These are phyloP conservation scores for Rachicladosporium sp. DNA, from an alignment of 2,329 filamentous ascomycete genomes.

Conservation along the genomic window DNA sequence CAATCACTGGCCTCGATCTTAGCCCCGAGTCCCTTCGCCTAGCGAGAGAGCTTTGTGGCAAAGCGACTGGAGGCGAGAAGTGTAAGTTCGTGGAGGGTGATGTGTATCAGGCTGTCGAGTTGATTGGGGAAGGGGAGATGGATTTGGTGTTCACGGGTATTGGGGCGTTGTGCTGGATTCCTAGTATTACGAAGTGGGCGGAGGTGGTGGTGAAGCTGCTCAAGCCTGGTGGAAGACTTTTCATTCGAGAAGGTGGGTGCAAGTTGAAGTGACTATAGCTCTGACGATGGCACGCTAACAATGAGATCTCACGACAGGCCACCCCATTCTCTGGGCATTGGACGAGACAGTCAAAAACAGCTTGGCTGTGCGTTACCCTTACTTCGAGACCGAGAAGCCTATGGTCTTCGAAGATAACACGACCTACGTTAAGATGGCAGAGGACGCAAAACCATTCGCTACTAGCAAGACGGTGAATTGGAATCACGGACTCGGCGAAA, in stretches of 20 bases:
- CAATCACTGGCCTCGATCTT: slow-evolving; percentile 11
- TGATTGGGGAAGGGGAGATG: slow-evolving; percentile 5
- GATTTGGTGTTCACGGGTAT: slow-evolving; percentile 14
- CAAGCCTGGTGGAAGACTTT: slow-evolving; percentile 9
- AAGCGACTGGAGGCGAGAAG: slow-evolving; percentile 8
- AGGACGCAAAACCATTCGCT: slow-evolving; percentile 5
- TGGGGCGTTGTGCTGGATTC: slow-evolving; percentile 12
- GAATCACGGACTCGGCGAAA: slow-evolving; percentile 15
- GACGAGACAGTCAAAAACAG: slow-evolving; percentile 4
- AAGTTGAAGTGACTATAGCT: no score
- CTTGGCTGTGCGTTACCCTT: slow-evolving; percentile 8
- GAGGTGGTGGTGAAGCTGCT: slow-evolving; percentile 7
- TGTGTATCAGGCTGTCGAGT: slow-evolving; percentile 6
- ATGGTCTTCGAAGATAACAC: slow-evolving; percentile 5
- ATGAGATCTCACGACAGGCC: not conserved
- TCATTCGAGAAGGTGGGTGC: slow-evolving; percentile 9
- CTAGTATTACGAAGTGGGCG: slow-evolving; percentile 10
- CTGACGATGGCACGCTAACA: no score
- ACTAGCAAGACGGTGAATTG: slow-evolving; percentile 8
- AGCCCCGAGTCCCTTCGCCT: slow-evolving; percentile 8
- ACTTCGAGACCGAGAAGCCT: slow-evolving; percentile 10
- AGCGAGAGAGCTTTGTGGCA: slow-evolving; percentile 7
- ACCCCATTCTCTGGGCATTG: slow-evolving; percentile 10
- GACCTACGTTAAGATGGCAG: slow-evolving; percentile 8
- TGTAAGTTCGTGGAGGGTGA: slow-evolving; percentile 8